Conservation (phyloP, 106 monocot genomes). For the Acanthochlamys bracteata region DNA sequence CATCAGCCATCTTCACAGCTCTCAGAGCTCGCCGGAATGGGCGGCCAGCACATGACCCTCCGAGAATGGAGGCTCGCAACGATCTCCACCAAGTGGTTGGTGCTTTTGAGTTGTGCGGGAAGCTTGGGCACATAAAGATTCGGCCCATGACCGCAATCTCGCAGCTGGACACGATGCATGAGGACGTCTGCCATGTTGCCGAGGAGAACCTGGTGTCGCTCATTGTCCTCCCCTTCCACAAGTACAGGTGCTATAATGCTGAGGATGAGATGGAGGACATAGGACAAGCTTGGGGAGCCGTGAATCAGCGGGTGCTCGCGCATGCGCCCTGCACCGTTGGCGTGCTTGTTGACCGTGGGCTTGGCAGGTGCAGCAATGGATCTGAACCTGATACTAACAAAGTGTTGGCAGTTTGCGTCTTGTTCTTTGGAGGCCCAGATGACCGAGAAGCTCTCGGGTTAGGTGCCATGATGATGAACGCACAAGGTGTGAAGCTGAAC, state of each 20-base stretch:
- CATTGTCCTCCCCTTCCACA: slow-evolving; percentile 19
- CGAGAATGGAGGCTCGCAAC: slow-evolving; percentile 7
- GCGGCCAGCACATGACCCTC: slow-evolving; percentile 18
- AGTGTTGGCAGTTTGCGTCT: background rate
- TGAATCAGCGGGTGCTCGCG: slow-evolving; percentile 14
- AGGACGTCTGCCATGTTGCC: slow-evolving; percentile 15
- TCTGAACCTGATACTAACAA: background rate
- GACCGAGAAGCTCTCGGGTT: slow-evolving; percentile 16
- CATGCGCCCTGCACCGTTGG: slow-evolving; percentile 13
- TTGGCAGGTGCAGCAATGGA: background rate
- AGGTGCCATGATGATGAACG: slow-evolving; percentile 5
- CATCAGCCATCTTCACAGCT: slow-evolving; percentile 34
- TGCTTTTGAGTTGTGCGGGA: slow-evolving; percentile 9
- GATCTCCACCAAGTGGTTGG: background rate
- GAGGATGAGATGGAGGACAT: slow-evolving; percentile 7
- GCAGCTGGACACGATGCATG: slow-evolving; percentile 13
- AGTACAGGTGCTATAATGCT: background rate
- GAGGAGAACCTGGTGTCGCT: slow-evolving; percentile 14
- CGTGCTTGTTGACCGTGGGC: slow-evolving; percentile 15
- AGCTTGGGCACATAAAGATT: slow-evolving; percentile 8
- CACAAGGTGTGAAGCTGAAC: slow-evolving; percentile 3
- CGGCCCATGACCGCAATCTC: slow-evolving; percentile 20
- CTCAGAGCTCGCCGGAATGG: slow-evolving; percentile 30
- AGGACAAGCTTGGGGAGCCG: background rate
- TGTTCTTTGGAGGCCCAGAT: slow-evolving; percentile 20